Evolutionary conservation across 176 grass and related monocot species (phyloP).

Genomic region (Avena eriantha): DNA sequence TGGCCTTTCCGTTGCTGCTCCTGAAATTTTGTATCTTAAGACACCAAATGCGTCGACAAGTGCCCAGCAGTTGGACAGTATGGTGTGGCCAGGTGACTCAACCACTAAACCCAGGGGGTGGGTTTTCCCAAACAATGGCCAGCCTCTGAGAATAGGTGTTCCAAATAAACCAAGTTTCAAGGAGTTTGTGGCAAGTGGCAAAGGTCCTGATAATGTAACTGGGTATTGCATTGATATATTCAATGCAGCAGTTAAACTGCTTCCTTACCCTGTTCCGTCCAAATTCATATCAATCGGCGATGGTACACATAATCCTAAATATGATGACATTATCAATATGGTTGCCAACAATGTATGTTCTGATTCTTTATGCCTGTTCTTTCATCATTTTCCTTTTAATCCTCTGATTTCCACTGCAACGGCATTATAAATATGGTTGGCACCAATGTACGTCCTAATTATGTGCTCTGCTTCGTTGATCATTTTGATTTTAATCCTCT

Average conservation of each 20-base stretch:
- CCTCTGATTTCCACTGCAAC: not conserved
- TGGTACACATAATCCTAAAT: conserved; percentile 64
- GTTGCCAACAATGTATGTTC: conserved; percentile 15
- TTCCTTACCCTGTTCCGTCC: conserved; percentile 78
- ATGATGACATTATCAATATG: conserved; percentile 65
- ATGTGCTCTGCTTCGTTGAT: conserved; percentile 19
- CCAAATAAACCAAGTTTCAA: conserved; percentile 82
- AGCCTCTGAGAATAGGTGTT: conserved; percentile 75
- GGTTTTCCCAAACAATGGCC: conserved; percentile 79
- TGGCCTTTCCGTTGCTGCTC: conserved; percentile 62
- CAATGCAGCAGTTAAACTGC: conserved; percentile 68
- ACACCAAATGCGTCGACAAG: conserved; percentile 57
- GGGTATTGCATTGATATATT: conserved; percentile 85
- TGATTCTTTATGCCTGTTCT: not conserved
- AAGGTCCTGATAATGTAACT: conserved; percentile 56
- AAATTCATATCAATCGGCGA: conserved; percentile 70
- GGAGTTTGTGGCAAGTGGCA: conserved; percentile 57
- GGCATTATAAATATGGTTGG: conserved; percentile 44
- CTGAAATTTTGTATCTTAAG: conserved; percentile 68
- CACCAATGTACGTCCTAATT: conserved; percentile 56
- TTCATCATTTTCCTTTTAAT: not conserved
- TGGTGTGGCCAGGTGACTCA: conserved; percentile 69
- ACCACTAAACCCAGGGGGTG: conserved; percentile 61
- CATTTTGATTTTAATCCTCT: conserved; percentile 36
- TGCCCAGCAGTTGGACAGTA: conserved; percentile 51